Conservation (phyloP, 257 asterid species). For the Scutellaria baicalensis region DNA sequence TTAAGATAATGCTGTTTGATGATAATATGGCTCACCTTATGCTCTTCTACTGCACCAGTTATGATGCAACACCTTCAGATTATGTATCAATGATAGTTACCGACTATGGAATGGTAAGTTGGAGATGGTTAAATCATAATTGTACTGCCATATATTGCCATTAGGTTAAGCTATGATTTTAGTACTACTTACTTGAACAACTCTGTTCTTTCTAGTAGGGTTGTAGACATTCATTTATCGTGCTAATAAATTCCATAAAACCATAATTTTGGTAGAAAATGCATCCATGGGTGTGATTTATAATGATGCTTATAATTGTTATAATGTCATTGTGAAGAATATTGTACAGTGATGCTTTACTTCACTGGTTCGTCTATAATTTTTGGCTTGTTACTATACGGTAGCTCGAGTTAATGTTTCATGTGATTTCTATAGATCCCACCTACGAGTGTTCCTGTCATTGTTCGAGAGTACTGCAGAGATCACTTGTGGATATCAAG, state of each 20-base stretch:
- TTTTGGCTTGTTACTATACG: background rate
- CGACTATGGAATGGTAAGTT: slow-evolving; percentile 90
- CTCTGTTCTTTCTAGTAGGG: background rate
- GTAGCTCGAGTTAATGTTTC: background rate
- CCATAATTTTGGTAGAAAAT: background rate
- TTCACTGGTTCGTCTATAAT: background rate
- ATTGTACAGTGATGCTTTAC: background rate
- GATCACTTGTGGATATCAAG: slow-evolving; percentile 60
- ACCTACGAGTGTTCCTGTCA: slow-evolving; percentile 82
- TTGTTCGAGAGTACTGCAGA: slow-evolving; percentile 65
- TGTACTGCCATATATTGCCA: background rate
- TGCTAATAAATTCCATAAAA: background rate
- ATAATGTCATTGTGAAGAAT: background rate
- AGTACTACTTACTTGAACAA: background rate
- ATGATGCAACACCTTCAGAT: slow-evolving; percentile 84
- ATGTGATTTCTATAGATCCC: slow-evolving; percentile 53
- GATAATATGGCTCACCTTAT: slow-evolving; percentile 10
- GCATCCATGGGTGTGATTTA: background rate
- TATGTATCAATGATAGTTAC: slow-evolving; percentile 79
- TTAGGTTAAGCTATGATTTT: background rate
- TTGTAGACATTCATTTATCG: background rate
- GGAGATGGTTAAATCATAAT: background rate
- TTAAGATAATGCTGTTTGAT: background rate
- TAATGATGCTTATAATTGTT: background rate
- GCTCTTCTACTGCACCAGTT: slow-evolving; percentile 37